Evolutionary conservation across 2,329 filamentous ascomycete species (phyloP).

Genomic region (Fulvia fulva): DNA sequence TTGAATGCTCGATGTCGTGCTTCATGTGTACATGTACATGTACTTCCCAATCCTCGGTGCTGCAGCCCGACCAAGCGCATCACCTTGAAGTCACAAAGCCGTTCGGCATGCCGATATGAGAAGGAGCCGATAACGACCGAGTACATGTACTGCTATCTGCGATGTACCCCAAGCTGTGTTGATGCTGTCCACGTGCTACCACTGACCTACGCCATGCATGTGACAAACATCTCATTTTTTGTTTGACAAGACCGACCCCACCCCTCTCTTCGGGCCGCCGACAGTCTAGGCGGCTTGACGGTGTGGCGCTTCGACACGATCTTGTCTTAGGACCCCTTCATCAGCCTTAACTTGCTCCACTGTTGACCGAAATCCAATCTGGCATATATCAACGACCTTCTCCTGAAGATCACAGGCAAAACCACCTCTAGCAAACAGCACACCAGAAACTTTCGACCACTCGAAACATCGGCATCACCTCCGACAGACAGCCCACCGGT

Average conservation of each 20-base stretch:
- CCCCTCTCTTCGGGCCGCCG: neutral
- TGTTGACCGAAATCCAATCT: neutral
- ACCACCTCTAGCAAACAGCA: slow-evolving; percentile 1
- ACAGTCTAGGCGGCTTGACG: neutral
- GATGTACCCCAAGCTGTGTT: neutral
- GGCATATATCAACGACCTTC: neutral
- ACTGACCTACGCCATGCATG: neutral
- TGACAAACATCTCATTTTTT: neutral
- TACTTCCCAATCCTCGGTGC: neutral
- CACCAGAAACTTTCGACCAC: neutral
- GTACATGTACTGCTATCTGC: neutral
- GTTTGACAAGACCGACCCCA: slow-evolving; percentile 1
- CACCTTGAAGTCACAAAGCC: neutral
- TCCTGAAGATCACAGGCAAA: neutral
- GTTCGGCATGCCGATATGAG: neutral
- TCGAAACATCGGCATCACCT: neutral
- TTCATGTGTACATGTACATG: neutral
- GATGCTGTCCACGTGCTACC: neutral
- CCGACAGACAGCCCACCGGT: neutral
- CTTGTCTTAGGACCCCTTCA: neutral
- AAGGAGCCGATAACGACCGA: neutral
- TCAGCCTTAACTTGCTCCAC: neutral
- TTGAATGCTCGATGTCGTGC: too few relatives aligned
- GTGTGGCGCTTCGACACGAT: neutral
- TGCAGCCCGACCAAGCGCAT: neutral